Base-by-base conservation (phyloP, 352 stramenopile species). In the Phytopythium cucurbitacearum region DNA sequence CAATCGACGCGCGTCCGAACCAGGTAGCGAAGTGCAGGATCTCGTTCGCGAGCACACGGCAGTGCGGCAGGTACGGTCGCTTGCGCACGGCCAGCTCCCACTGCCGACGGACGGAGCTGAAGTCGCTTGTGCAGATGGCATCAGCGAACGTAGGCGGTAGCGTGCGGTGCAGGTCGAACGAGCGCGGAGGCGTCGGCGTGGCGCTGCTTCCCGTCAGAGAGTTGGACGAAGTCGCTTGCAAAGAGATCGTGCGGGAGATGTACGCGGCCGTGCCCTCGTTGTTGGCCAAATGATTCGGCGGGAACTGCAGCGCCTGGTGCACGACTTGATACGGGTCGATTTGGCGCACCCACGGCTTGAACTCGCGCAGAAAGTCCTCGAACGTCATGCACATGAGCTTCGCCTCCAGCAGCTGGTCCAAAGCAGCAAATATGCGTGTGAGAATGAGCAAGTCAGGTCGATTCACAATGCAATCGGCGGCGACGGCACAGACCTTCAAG, bases 341-440 rank as follows among this genome's bases (percentile, higher is more conserved):
- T 38, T 89, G 68, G 0, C 80, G 75, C 28, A 91, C 80, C 0
- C 89, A 62, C 15, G 69, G 66, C 55, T 95, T 93, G 60, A 95
- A 95, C 36, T 91, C 83, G 36, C 70, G 79, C 21, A 93, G 64
- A 40, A 93, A 88, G 48, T 93, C 85, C 54, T 93, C 85, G 59
- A 87, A 91, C 5, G 59, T 70, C 76, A 94, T 91, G 53, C 73
- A 91, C 74, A 93, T 87, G 50, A 94, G 75, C 48, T 90, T 84
- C 9, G 77, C 59, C 55, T 92, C 80, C 8, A 90, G 56, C 2
- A 86, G 59, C 64, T 78, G 21, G 21, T 28, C 21, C 21, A 28
- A 28, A 42, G 7, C 21, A 58, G 21, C 12, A 3, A 16, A 16
- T 7, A 12, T 11, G 40, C 10, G 8, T 3, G 28, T 46, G n/a